Base-by-base conservation (phyloP, 306 rosid genomes). In the Pyrus bretschneideri region DNA sequence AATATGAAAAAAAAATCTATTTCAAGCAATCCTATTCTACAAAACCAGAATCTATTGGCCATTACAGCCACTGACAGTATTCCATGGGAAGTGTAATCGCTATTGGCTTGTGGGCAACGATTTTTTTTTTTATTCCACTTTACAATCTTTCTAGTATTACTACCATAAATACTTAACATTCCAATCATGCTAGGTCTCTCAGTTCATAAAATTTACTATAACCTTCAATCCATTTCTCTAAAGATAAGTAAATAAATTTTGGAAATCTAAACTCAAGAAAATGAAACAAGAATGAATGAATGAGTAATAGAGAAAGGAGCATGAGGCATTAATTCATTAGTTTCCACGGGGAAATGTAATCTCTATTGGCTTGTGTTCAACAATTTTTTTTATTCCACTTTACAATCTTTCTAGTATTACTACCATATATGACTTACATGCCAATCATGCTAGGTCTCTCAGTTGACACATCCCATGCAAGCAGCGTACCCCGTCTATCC, bases 391-490 rank as follows among this genome's bases (percentile, higher is more conserved):
- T 42, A 51, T 33, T 59, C 30, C 30, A 29, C 19, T 44, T 42
- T 14, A 5, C 25, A 19, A 27, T 25, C 4, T 22, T 27, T 55
- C 75, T 35, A 55, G 76, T 70, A 23, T 54, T 38, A 78, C 73
- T 66, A 80, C 44, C 71, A 85, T 51, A 67, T 78, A 78, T 73
- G 78, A 88, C 99, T 92, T 85, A 96, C 99, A 96, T 86, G 88
- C 99, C 99, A 80, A 96, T 96, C 97, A 96, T 89, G 87, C 67
- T 92, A 70, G 99, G 98, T 78, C 91, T 88, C 86, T 91, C 98
- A 23, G 89, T 88, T 86, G 99, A 96, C 73, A 96, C 97, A 76
- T 96, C 99, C 99, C 99, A 96, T 71, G 97, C 97, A 78, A 96
- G 75, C 71, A 96, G 92, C 3, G 99, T 89, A 85, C 99, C 98